A percentile compares a stretch with the other conserved stretches of the same genome.
phyloP scores from a whole-genome alignment of 2,329 filamentous ascomycete species.

The Elsinoe australis region DNA sequence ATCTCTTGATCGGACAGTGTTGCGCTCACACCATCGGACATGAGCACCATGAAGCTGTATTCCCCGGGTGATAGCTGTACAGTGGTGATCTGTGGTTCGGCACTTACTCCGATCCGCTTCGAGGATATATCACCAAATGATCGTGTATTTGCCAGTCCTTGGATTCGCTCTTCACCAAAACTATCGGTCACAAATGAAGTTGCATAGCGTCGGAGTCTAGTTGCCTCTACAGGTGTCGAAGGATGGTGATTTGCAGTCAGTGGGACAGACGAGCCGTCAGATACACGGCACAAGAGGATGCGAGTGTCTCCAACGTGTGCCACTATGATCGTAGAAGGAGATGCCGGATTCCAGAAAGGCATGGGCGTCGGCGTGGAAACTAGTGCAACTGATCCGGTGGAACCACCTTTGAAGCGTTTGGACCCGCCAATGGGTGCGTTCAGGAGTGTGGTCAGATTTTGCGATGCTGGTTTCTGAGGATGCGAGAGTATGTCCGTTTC shows the following conservation, averaged over 20 bases:
- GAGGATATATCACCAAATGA: constrained; percentile 87
- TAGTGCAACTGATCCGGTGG: constrained; percentile 80
- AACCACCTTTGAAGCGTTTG: constrained; percentile 82
- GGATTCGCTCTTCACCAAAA: constrained; percentile 94
- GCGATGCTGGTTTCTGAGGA: constrained; percentile 41
- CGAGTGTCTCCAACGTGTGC: constrained; percentile 93
- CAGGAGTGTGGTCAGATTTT: constrained; percentile 35
- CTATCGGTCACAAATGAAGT: constrained; percentile 86
- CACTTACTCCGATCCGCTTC: constrained; percentile 88
- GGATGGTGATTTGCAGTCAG: constrained; percentile 90
- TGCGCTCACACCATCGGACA: constrained; percentile 82
- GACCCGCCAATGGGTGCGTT: constrained; percentile 59
- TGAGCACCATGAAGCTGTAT: constrained; percentile 80
- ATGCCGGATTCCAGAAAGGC: constrained; percentile 90
- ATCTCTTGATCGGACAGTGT: constrained; percentile 88
- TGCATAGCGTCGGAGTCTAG: constrained; percentile 75
- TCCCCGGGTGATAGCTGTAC: constrained; percentile 74
- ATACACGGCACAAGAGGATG: constrained; percentile 79
- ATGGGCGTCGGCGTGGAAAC: constrained; percentile 86
- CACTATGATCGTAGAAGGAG: constrained; percentile 73
- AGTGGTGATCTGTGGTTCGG: constrained; percentile 80
- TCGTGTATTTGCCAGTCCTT: constrained; percentile 85
- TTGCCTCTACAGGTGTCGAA: constrained; percentile 73
- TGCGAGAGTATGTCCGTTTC: constrained; percentile 72
- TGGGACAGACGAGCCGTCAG: constrained; percentile 69